These are phyloP conservation scores for Cladosporium phlei DNA, from an alignment of 2,329 filamentous ascomycete species.

Conservation along the genomic window DNA sequence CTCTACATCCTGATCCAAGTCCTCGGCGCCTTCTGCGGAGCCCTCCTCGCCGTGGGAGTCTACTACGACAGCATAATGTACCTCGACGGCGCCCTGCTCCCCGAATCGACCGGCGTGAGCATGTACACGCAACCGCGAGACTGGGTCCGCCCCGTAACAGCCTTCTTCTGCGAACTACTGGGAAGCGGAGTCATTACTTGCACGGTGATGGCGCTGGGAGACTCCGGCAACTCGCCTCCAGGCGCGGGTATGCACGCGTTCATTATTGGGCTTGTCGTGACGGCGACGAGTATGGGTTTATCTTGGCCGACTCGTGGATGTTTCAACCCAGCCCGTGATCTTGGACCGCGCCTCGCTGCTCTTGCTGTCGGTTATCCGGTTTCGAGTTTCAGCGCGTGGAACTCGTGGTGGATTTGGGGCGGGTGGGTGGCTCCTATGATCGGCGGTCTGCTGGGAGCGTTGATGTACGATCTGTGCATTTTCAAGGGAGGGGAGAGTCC, in stretches of 20 bases:
- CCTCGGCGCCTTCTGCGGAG: constrained; percentile 37
- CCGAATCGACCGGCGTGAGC: constrained; percentile 19
- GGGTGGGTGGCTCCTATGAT: constrained; percentile 37
- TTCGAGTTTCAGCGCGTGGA: constrained; percentile 28
- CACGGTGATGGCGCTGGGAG: constrained; percentile 37
- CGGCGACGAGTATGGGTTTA: constrained; percentile 37
- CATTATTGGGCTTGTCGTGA: constrained; percentile 43
- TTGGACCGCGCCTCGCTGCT: constrained; percentile 46
- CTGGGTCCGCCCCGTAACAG: constrained; percentile 32
- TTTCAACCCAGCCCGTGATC: constrained; percentile 48
- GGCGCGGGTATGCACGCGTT: constrained; percentile 51
- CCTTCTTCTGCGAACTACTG: constrained; percentile 43
- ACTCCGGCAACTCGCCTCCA: constrained; percentile 26
- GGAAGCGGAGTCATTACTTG: constrained; percentile 34
- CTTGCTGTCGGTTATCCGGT: constrained; percentile 43
- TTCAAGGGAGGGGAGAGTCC: constrained; percentile 48
- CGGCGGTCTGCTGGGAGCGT: constrained; percentile 41
- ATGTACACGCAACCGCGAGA: constrained; percentile 27
- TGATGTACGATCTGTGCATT: constrained; percentile 47
- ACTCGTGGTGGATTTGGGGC: constrained; percentile 47
- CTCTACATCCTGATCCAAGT: constrained; percentile 55
- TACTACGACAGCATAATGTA: constrained; percentile 36
- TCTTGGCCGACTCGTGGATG: constrained; percentile 45
- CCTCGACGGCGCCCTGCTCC: constrained; percentile 35
- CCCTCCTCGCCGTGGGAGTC: constrained; percentile 43